Conservation (phyloP, 208 protist genomes). For the Trypanosoma conorhini region DNA sequence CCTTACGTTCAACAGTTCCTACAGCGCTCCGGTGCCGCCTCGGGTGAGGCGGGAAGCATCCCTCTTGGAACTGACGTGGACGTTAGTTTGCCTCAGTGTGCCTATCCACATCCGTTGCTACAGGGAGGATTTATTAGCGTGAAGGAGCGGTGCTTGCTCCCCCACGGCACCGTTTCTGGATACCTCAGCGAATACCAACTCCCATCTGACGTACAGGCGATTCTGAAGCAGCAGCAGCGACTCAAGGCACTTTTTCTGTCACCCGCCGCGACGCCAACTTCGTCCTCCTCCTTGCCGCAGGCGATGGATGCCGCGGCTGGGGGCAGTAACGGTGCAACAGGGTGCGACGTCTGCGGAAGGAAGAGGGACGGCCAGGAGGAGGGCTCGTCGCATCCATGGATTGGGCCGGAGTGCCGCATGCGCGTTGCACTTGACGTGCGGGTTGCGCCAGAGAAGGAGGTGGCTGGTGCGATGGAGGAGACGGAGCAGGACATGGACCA, state of each 20-base stretch:
- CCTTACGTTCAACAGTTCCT: slow-evolving; percentile 36
- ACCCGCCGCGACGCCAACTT: background rate
- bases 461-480: background rate
- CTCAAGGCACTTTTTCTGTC: slow-evolving; percentile 33
- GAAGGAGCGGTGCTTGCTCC: slow-evolving; percentile 12
- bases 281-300: too few relatives aligned
- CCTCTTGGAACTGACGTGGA: background rate
- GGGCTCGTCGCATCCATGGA: slow-evolving; percentile 13
- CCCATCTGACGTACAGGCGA: slow-evolving; percentile 21
- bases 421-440: slow-evolving; percentile 20
- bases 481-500: background rate
- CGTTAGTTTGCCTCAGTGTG: slow-evolving; percentile 15
- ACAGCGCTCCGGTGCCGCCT: background rate
- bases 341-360: background rate
- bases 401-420: slow-evolving; percentile 14
- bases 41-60: background rate
- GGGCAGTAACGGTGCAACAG: background rate
- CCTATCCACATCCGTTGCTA: slow-evolving; percentile 20
- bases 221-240: slow-evolving; percentile 20
- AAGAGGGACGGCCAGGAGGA: background rate
- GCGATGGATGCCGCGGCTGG: background rate
- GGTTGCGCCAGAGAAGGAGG: background rate
- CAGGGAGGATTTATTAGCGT: slow-evolving; percentile 28
- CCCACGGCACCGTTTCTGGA: slow-evolving; percentile 26
- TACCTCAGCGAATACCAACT: slow-evolving; percentile 15